Percentiles rank a stretch among this genome's conserved stretches.
Evolutionary conservation across 768 basidiomycete species (phyloP).

Genomic region (Kwoniella dendrophila): DNA sequence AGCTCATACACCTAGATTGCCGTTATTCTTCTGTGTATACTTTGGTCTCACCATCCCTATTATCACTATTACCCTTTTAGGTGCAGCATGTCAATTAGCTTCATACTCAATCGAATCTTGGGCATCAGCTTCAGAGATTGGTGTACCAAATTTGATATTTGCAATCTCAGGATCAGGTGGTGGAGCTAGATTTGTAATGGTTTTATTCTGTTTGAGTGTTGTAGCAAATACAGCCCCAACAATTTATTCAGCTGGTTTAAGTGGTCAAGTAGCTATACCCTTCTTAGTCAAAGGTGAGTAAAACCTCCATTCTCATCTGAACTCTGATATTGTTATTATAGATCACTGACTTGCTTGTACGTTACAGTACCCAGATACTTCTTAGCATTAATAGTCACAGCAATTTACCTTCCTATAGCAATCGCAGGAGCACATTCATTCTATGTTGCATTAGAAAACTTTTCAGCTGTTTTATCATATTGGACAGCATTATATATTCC

Average conservation of each 20-base stretch:
- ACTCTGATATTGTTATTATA: neutral
- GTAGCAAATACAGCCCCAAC: slow-evolving; percentile 79
- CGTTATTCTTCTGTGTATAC: slow-evolving; percentile 48
- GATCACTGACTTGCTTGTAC: neutral
- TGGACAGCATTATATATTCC: slow-evolving; percentile 53
- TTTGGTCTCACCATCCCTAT: slow-evolving; percentile 51
- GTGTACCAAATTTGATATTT: slow-evolving; percentile 48
- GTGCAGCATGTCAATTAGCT: slow-evolving; percentile 48
- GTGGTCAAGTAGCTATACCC: slow-evolving; percentile 47
- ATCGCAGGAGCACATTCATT: slow-evolving; percentile 49
- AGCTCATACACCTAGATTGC: slow-evolving; percentile 32
- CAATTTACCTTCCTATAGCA: slow-evolving; percentile 50
- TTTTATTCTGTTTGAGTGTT: slow-evolving; percentile 71
- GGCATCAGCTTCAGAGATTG: slow-evolving; percentile 40
- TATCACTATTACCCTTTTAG: slow-evolving; percentile 48
- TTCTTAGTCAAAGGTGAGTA: slow-evolving; percentile 43
- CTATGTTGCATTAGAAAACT: slow-evolving; percentile 48
- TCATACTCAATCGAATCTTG: slow-evolving; percentile 44
- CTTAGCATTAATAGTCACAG: slow-evolving; percentile 47
- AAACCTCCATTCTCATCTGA: neutral
- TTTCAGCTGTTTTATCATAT: slow-evolving; percentile 43
- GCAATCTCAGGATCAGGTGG: slow-evolving; percentile 45
- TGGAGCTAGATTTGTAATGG: slow-evolving; percentile 51
- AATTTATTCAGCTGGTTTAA: slow-evolving; percentile 63
- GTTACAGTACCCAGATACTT: slow-evolving; percentile 48